Evolutionary conservation across 192 early-diverging fungal genomes (phyloP).

Genomic region (Fimicolochytrium jonesii): DNA sequence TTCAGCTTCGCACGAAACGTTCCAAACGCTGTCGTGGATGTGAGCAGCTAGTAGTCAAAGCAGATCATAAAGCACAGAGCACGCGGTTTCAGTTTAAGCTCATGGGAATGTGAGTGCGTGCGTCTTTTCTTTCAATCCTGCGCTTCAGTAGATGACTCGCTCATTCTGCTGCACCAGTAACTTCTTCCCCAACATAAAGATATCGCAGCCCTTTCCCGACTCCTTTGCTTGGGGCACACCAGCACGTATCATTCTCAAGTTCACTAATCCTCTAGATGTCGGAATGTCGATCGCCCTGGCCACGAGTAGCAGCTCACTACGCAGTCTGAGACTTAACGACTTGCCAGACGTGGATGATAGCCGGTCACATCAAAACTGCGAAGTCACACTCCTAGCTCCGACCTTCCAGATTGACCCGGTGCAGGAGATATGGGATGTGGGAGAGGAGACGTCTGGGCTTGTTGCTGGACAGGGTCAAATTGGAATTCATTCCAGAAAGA

Average conservation of each 20-base stretch:
- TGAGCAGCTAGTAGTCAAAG: constrained; percentile 86
- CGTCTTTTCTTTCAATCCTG: neutral
- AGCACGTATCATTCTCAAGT: constrained; percentile 57
- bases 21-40: constrained; percentile 82
- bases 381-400: constrained; percentile 59
- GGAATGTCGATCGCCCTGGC: constrained; percentile 62
- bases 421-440: constrained; percentile 79
- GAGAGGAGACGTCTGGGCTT: constrained; percentile 35
- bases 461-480: neutral
- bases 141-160: neutral
- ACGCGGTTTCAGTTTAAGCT: constrained; percentile 87
- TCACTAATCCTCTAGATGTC: constrained; percentile 77
- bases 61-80: constrained; percentile 84
- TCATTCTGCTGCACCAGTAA: constrained; percentile 38
- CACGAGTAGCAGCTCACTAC: neutral
- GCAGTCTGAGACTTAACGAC: neutral
- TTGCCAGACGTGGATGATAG: neutral
- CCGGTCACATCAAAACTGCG: constrained; percentile 12
- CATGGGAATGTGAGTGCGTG: constrained; percentile 65
- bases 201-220: constrained; percentile 33
- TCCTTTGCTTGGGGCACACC: constrained; percentile 6
- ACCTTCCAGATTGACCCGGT: constrained; percentile 66
- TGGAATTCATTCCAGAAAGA: neutral
- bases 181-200: constrained; percentile 75
- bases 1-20: constrained; percentile 81